phyloP scores from a whole-genome alignment of 78 protist species.

The Chrysochromulina tobinii region DNA sequence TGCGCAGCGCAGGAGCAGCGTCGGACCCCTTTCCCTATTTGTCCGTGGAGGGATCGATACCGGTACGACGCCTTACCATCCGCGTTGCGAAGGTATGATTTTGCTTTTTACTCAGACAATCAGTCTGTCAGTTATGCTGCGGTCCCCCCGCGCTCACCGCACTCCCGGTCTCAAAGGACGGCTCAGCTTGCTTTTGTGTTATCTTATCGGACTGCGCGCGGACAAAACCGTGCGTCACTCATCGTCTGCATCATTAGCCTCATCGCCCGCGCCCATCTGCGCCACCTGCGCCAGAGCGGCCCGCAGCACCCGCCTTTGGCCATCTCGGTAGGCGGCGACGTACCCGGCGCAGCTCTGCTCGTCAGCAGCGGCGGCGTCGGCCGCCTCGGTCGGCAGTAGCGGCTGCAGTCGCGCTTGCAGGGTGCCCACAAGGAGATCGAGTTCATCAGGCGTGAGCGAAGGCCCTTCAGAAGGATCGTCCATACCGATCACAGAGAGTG shows the following conservation, averaged over 20 bases:
- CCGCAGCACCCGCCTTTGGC: background rate
- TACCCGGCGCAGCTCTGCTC: background rate
- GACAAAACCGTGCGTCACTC: no score
- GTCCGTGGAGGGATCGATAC: no score
- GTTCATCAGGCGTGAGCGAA: background rate
- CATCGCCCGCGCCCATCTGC: background rate
- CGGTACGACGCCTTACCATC: no score
- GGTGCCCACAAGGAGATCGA: background rate
- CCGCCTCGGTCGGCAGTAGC: background rate
- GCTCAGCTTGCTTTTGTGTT: no score
- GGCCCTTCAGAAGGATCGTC: background rate
- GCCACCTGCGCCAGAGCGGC: background rate
- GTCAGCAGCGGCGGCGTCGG: background rate
- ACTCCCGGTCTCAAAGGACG: no score
- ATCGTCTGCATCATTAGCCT: background rate
- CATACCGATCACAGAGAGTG: background rate
- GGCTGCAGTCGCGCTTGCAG: background rate
- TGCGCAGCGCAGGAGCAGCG: no score
- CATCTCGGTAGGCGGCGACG: background rate
- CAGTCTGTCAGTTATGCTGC: no score
- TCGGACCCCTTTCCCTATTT: no score
- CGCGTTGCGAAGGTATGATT: no score
- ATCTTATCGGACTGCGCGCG: no score
- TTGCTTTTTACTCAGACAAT: no score
- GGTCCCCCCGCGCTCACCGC: no score